Evolutionary conservation across 108 stramenopile species (phyloP), one percentile per base, ranked within the genome.

Genomic region (Nitzschia sp.): DNA sequence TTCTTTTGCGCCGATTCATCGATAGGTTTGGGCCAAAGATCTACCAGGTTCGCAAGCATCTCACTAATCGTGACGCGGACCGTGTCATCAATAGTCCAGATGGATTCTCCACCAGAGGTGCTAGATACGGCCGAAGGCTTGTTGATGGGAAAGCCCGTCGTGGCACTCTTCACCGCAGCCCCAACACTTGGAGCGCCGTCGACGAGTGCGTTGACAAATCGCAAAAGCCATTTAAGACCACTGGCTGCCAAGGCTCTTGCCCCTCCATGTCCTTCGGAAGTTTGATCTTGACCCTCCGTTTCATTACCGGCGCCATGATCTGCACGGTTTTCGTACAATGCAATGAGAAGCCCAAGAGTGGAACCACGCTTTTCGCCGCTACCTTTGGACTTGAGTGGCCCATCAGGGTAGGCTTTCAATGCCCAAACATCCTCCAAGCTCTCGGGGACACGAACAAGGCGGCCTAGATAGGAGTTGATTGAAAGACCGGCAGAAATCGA

Each of bases 171-270:
- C 28, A 73, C 61, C 38, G 93, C 93, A 28, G 73, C 69, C 19
- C 46, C 60, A 33, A 91, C 84, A 64, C 69, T 85, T n/a, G 76
- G 78, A 45, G 93, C 90, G 22, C 89, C 91, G 45, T 92, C 86
- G 36, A 84, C 87, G 28, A 95, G 81, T n/a, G 88, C 79, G 67
- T 84, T 66, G 11, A 95, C 83, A 78, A 91, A 89, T 4, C 94
- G 78, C 38, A 95, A 71, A 2, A 92, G 77, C 91, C 91, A 95
- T 52, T 89, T 92, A 59, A 95, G 66, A 25, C 94, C 94, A 66
- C 85, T 86, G 25, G 83, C 76, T 8, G 88, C 80, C 13, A 95
- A 72, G 31, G 79, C 61, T 21, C 91, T 72, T 11, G 94, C 91
- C 21, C 94, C 94, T 26, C 91, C 91, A 60, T 95, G 89, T 44